Base-by-base conservation (phyloP, 768 basidiomycete species). In the Hygrophorus pudorinus region DNA sequence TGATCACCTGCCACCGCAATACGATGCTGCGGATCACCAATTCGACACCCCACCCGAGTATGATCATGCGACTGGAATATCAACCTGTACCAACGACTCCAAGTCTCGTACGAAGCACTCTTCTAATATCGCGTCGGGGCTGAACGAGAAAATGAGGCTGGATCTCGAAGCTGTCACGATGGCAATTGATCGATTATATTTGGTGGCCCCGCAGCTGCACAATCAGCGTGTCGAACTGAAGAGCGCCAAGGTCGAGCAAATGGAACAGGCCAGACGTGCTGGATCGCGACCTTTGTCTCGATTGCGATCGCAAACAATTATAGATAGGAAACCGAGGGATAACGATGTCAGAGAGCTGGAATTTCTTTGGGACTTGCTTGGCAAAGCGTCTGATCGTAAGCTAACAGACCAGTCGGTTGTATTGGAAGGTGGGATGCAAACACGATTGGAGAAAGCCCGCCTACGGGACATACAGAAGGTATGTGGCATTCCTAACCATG, bases 161-260 rank as follows among this genome's bases (percentile, higher is more conserved):
- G 94, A 98, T 59, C 68, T 97, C 14, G 91, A 96, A 52, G 71
- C 75, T 9, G 79, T 98, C 36, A 78, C 87, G 0, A 73, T 76
- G 59, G 92, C 96, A 24, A 93, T 99, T 53, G 92, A 94, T 58
- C 71, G 91, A 30, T 65, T 97, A 9, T 89, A 96, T 59, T 61
- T 75, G 6, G 85, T 83, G 24, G 79, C 90, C 0, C 93, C 94
- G 1, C 92, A 94, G 59, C 62, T 97, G 33, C 78, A 84, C 47
- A 84, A 93, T 57, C 94, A 99, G 60, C 79, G 96, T 1, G 90
- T 87, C n/a, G 92, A 93, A 59, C 75, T 94, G 36, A 81, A 82
- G 54, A 72, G 71, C 4, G 65, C 76, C 18, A 85, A 88, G 56
- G 53, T 81, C 11, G 73, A 74, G 10, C 74, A 89, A 60, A 75